phyloP scores from a whole-genome alignment of 768 basidiomycete genomes.

The Hemileccinum impolitum region DNA sequence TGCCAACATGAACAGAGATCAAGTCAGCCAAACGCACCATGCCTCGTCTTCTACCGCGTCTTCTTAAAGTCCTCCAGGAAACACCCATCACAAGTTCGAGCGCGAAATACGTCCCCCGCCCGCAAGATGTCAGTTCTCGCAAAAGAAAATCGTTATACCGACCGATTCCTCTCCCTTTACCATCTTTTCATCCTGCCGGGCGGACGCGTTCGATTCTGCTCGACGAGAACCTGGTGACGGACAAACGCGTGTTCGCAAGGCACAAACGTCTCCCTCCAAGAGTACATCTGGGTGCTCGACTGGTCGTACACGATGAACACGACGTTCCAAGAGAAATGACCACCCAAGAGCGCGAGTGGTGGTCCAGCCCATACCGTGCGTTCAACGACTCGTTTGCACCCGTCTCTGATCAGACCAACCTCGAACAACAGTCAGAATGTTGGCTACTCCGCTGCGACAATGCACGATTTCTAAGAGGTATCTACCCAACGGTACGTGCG shows the following conservation, averaged over 20 bases:
- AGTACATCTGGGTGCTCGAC: slow-evolving; percentile 31
- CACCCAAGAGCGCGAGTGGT: slow-evolving; percentile 58
- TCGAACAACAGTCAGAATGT: slow-evolving; percentile 58
- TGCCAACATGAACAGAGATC: too few species aligned
- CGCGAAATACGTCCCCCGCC: slow-evolving; percentile 11
- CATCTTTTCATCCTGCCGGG: slow-evolving; percentile 44
- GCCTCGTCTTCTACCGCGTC: slow-evolving; percentile 71
- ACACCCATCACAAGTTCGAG: slow-evolving; percentile 12
- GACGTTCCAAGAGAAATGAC: slow-evolving; percentile 58
- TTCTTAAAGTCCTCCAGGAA: slow-evolving; percentile 42
- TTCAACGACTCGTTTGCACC: slow-evolving; percentile 2
- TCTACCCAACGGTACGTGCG: slow-evolving; percentile 53
- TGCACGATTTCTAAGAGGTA: slow-evolving; percentile 49
- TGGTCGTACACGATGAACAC: slow-evolving; percentile 18
- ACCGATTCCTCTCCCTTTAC: slow-evolving; percentile 32
- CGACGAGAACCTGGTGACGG: slow-evolving; percentile 54
- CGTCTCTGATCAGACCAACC: not conserved
- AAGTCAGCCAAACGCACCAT: slow-evolving; percentile 33
- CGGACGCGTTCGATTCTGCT: slow-evolving; percentile 60
- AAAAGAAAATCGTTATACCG: slow-evolving; percentile 34
- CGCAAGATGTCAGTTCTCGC: slow-evolving; percentile 8
- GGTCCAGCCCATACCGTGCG: slow-evolving; percentile 75
- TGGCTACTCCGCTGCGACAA: slow-evolving; percentile 58
- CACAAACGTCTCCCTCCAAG: slow-evolving; percentile 60
- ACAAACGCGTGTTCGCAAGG: slow-evolving; percentile 43